Percentiles rank a stretch among this genome's conserved stretches.
These are phyloP conservation scores for Phytophthora europaea DNA, from an alignment of 352 stramenopile genomes.

Conservation along the genomic window DNA sequence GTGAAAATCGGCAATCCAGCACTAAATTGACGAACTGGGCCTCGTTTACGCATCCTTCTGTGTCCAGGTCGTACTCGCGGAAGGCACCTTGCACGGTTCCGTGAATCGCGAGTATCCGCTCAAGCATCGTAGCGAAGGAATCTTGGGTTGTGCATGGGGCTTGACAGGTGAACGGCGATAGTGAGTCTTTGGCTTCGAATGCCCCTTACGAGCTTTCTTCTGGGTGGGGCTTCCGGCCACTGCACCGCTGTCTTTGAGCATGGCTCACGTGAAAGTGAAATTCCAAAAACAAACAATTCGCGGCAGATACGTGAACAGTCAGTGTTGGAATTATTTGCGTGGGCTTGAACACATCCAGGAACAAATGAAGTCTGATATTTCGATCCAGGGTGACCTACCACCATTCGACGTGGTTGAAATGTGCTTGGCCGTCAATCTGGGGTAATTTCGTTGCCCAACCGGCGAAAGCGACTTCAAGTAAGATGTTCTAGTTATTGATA, in stretches of 20 bases:
- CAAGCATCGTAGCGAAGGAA: slow-evolving; percentile 41
- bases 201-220: slow-evolving; percentile 28
- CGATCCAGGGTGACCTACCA: too few species aligned
- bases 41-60: slow-evolving; percentile 46
- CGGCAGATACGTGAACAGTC: too few species aligned
- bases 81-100: slow-evolving; percentile 65
- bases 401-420: not conserved
- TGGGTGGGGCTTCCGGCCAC: slow-evolving; percentile 19
- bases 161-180: slow-evolving; percentile 23
- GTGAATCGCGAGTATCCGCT: slow-evolving; percentile 49
- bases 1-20: slow-evolving; percentile 42
- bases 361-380: too few species aligned
- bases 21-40: slow-evolving; percentile 57
- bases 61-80: slow-evolving; percentile 57
- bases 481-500: not conserved
- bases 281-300: too few species aligned
- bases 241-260: slow-evolving; percentile 36
- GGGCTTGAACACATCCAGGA: too few species aligned
- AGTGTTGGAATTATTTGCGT: too few species aligned
- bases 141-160: slow-evolving; percentile 27
- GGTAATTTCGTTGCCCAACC: not conserved
- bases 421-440: not conserved
- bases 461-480: too few species aligned
- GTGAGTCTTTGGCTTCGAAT: slow-evolving; percentile 20
- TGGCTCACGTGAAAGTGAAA: slow-evolving; percentile 5